These are phyloP conservation scores for Helotiales sp. DNA, from an alignment of 2,329 filamentous ascomycete genomes.

Conservation along the genomic window DNA sequence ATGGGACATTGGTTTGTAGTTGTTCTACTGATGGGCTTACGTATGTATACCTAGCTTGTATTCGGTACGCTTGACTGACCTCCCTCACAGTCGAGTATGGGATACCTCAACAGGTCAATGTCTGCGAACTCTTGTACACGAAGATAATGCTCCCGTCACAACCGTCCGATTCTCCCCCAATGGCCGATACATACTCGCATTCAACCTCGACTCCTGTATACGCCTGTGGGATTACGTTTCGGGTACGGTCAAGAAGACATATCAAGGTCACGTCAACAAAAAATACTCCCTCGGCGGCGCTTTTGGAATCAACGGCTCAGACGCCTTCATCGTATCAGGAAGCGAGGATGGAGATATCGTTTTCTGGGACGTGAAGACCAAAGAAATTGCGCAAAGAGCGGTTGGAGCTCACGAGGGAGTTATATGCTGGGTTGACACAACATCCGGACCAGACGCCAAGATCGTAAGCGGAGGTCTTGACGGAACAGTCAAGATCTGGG, in stretches of 20 bases:
- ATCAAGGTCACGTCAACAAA: constrained; percentile 86
- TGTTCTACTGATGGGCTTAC: constrained; percentile 91
- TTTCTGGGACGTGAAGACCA: constrained; percentile 88
- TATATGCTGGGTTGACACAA: constrained; percentile 67
- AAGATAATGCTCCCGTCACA: constrained; percentile 89
- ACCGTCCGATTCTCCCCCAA: constrained; percentile 93
- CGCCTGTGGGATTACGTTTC: constrained; percentile 94
- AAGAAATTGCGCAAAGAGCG: constrained; percentile 74
- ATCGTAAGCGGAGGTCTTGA: constrained; percentile 65
- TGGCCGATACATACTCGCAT: constrained; percentile 88
- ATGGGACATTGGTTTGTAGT: constrained; percentile 88
- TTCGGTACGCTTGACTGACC: not conserved
- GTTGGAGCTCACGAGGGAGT: constrained; percentile 52
- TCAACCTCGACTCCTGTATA: constrained; percentile 85
- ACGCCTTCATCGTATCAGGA: constrained; percentile 72
- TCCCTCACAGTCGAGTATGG: constrained; percentile 72
- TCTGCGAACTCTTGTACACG: constrained; percentile 89
- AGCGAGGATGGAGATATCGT: constrained; percentile 86
- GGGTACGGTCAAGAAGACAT: constrained; percentile 92
- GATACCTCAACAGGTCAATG: constrained; percentile 95
- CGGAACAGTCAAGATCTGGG: constrained; percentile 62
- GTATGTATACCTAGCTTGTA: constrained; percentile 43
- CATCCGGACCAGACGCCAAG: constrained; percentile 47
- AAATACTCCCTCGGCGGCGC: constrained; percentile 83
- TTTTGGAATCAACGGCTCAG: constrained; percentile 67